These are phyloP conservation scores for Berberis vulgaris DNA, from an alignment of 164 flowering plant species.

Conservation along the genomic window DNA sequence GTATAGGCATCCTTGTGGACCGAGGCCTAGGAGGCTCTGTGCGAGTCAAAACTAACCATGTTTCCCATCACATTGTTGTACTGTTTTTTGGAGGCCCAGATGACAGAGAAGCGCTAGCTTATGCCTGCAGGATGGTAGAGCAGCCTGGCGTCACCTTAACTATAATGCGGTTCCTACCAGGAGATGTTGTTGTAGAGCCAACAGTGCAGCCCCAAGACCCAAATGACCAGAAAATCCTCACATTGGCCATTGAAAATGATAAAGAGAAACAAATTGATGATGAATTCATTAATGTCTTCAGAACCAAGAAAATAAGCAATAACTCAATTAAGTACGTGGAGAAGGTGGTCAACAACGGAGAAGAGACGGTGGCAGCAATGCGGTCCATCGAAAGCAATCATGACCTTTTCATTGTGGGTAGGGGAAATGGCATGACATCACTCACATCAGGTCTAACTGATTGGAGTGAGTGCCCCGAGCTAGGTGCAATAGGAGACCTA, in stretches of 20 bases:
- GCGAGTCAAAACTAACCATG: slow-evolving; percentile 4
- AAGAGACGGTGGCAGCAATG: slow-evolving; percentile 7
- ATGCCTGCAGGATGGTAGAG: slow-evolving; percentile 8
- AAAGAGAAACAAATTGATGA: slow-evolving; percentile 6
- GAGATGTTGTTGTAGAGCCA: slow-evolving; percentile 3
- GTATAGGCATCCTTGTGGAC: neutral
- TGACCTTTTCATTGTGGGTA: slow-evolving; percentile 11
- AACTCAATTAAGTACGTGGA: neutral
- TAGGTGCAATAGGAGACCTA: slow-evolving; percentile 11
- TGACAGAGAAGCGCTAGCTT: neutral
- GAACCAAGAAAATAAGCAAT: neutral
- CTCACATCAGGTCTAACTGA: slow-evolving; percentile 10
- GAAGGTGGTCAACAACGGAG: too few relatives aligned
- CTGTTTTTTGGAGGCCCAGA: slow-evolving; percentile 14
- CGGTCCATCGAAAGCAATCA: neutral
- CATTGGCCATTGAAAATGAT: slow-evolving; percentile 3
- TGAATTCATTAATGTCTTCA: slow-evolving; percentile 2
- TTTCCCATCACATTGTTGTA: slow-evolving; percentile 9
- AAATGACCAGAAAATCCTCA: neutral
- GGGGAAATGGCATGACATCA: slow-evolving; percentile 3
- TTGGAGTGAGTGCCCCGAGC: slow-evolving; percentile 13
- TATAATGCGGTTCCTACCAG: slow-evolving; percentile 4
- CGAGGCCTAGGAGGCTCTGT: slow-evolving; percentile 12
- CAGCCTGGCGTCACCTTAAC: slow-evolving; percentile 11
- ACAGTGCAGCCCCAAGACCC: neutral